Base-by-base conservation (phyloP, 345 rosid genomes). In the Acer yangbiense region DNA sequence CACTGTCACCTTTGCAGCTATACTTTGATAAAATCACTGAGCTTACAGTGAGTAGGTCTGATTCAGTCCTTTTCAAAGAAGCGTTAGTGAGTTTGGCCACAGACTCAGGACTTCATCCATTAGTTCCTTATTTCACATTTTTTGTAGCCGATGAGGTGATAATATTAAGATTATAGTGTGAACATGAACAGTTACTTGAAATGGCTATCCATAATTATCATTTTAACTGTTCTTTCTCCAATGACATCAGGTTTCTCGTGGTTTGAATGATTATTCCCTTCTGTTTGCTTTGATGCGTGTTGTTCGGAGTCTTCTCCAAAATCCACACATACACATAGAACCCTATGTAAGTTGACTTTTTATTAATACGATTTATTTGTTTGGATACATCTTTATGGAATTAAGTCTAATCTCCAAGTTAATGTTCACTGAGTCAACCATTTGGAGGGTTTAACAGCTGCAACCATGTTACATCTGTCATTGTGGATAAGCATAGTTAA, bases 41-140 rank as follows among this genome's bases (percentile, higher is more conserved):
- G 85, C 95, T 96, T 23, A 80, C 94, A 39, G 68, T 91, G 84
- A 92, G 91, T 62, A 91, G 87, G 83, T 89, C 97, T 25, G 91
- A 91, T 79, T 85, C 97, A 70, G 72, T 65, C 66, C 94, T 94
- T 71, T 94, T 94, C 81, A 94, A 92, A 85, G 89, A 94, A 86
- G 99, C 97, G 43, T 88, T 96, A 86, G 88, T 83, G 81, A 96
- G 99, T 83, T 86, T 96, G 86, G 90, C 99, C 57, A 92, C 97
- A 41, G 98, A 94, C 86, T 91, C 98, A 9, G 99, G 99, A 73
- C 91, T 94, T 73, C 99, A 96, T 87, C 98, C 97, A n/a, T 77
- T 96, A 78, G 93, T 94, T 86, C 99, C 99, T 67, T 96, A 96
- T 86, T 96, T 94, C 82, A 94, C 98, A 73, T 89, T 82, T 84